Evolutionary conservation across 2,329 filamentous ascomycete species (phyloP).

Genomic region (Microsporum canis): DNA sequence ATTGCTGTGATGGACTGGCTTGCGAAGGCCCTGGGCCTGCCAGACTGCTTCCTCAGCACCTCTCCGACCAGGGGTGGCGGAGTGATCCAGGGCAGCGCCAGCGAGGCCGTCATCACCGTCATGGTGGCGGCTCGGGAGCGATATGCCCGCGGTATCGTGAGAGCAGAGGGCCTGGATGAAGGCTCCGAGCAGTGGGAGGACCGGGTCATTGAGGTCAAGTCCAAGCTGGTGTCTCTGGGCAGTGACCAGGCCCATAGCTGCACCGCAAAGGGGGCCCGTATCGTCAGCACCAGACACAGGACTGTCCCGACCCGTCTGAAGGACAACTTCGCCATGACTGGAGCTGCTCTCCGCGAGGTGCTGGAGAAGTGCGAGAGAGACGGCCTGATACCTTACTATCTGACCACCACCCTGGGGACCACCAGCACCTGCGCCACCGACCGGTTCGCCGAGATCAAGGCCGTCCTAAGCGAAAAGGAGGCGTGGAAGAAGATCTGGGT

Average conservation of each 20-base stretch:
- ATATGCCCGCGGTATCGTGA: constrained; percentile 53
- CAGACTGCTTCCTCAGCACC: constrained; percentile 60
- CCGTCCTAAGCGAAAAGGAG: constrained; percentile 36
- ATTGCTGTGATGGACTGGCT: constrained; percentile 90
- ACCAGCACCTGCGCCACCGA: constrained; percentile 84
- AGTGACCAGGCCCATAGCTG: constrained; percentile 71
- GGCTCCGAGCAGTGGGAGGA: constrained; percentile 54
- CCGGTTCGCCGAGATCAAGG: constrained; percentile 59
- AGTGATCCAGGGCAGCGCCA: constrained; percentile 87
- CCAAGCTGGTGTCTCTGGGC: constrained; percentile 66
- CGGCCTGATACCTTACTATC: constrained; percentile 72
- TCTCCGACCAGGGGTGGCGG: constrained; percentile 60
- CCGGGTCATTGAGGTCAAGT: constrained; percentile 53
- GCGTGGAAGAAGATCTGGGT: constrained; percentile 62
- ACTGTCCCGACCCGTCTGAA: constrained; percentile 52
- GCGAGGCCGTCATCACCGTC: constrained; percentile 73
- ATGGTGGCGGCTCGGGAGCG: constrained; percentile 80
- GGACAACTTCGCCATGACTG: constrained; percentile 61
- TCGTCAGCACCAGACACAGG: constrained; percentile 73
- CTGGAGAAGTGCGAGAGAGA: constrained; percentile 55
- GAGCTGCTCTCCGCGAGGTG: constrained; percentile 46
- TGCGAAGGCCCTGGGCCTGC: constrained; percentile 61
- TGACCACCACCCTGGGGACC: constrained; percentile 73
- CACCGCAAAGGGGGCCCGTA: constrained; percentile 75
- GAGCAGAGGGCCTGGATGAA: constrained; percentile 36